These are phyloP conservation scores for Stereum hirsutum DNA, from an alignment of 1,284 basidiomycete species.

Conservation along the genomic window DNA sequence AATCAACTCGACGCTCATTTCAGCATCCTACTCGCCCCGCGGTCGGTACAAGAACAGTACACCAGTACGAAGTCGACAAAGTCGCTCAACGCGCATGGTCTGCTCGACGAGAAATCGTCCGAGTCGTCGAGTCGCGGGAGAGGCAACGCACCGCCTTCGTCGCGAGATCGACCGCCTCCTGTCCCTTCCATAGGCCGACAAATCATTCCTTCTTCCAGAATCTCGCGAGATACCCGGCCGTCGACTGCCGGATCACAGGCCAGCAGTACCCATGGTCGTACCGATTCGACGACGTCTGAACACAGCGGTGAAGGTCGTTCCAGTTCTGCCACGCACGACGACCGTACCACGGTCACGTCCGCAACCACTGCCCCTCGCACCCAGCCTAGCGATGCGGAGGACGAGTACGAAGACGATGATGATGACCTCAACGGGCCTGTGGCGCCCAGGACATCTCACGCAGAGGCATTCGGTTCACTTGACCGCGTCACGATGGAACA, in stretches of 20 bases:
- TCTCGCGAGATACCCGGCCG: conserved; percentile 4
- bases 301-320: background rate
- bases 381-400: no score
- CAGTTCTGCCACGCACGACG: background rate
- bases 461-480: conserved; percentile 64
- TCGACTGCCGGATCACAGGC: no score
- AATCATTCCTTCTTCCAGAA: conserved; percentile 1
- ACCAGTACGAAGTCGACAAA: conserved; percentile 71
- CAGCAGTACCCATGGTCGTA: no score
- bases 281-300: conserved; percentile 5
- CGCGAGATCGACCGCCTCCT: background rate
- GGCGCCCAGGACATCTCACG: conserved; percentile 51
- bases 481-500: conserved; percentile 32
- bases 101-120: conserved; percentile 37
- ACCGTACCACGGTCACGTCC: conserved; percentile 4
- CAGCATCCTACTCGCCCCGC: conserved; percentile 56
- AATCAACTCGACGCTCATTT: conserved; percentile 4
- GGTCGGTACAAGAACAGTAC: conserved; percentile 64
- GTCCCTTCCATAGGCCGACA: conserved; percentile 2
- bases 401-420: conserved; percentile 20
- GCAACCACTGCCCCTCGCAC: conserved; percentile 3
- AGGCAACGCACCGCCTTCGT: background rate
- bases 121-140: background rate
- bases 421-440: conserved; percentile 27
- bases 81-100: conserved; percentile 55